Percentiles rank a stretch among this genome's conserved stretches.
Conservation (phyloP, 768 basidiomycete genomes). For the Mycena galopus region DNA sequence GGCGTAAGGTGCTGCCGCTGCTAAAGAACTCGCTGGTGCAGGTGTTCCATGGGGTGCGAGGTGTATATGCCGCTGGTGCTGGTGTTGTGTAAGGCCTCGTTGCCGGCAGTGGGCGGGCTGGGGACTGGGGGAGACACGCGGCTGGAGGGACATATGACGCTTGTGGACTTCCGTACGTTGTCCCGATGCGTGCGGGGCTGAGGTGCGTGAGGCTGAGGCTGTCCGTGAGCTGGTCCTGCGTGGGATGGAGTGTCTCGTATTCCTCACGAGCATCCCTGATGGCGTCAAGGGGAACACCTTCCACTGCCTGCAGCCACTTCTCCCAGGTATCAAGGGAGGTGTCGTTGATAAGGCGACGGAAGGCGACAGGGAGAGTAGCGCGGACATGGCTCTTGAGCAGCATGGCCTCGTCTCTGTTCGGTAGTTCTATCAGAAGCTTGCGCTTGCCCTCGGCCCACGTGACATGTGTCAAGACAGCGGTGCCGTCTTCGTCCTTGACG, state of each 20-base stretch:
- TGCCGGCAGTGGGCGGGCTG: background rate
- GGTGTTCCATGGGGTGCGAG: background rate
- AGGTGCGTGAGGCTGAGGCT: background rate
- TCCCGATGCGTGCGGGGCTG: background rate
- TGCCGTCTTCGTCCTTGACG: conserved; percentile 6
- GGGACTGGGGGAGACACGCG: background rate
- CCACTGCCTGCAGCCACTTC: conserved; percentile 18
- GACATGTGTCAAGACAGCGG: background rate
- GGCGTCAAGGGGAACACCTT: background rate
- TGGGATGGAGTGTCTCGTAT: background rate
- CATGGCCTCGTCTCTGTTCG: conserved; percentile 9
- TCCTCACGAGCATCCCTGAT: conserved; percentile 13
- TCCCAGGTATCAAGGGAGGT: background rate
- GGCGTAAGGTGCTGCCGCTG: background rate
- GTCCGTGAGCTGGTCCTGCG: background rate
- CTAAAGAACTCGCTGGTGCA: background rate
- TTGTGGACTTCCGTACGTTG: background rate
- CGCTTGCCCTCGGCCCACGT: conserved; percentile 7
- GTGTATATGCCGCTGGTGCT: background rate
- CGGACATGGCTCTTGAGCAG: conserved; percentile 10
- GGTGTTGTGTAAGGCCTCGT: background rate
- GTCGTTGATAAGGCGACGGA: conserved; percentile 12
- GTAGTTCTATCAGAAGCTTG: conserved; percentile 1
- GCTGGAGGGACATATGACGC: background rate
- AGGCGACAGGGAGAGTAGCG: conserved; percentile 4